Percentiles rank a stretch among this genome's conserved stretches.
Conservation (phyloP, 306 rosid species). For the Vicia sativa region DNA sequence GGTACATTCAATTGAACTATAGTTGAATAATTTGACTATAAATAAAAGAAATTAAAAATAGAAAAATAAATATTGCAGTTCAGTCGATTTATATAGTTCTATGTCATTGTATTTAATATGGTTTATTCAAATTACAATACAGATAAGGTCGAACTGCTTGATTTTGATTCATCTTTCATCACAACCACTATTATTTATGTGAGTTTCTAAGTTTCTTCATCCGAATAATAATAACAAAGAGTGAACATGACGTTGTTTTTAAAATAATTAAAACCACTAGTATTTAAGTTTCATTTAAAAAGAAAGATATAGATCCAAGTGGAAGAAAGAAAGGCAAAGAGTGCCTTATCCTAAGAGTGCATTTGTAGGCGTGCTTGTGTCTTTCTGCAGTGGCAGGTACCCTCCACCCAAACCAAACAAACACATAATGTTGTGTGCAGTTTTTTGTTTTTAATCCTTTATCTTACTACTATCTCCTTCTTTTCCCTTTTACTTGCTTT, state of each 20-base stretch:
- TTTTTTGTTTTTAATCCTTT: constrained; percentile 12
- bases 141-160: no score
- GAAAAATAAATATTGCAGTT: no score
- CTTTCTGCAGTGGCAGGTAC: constrained; percentile 35
- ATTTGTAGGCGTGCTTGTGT: constrained; percentile 48
- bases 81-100: no score
- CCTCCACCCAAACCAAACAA: constrained; percentile 24
- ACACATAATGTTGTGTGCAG: background rate
- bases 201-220: no score
- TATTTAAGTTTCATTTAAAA: background rate
- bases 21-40: no score
- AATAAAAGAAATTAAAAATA: no score
- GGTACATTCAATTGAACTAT: no score
- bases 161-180: no score
- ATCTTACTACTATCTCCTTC: background rate
- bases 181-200: no score
- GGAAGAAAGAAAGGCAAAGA: background rate
- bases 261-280: background rate
- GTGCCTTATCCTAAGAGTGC: constrained; percentile 12
- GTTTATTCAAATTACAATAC: no score
- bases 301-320: constrained; percentile 4
- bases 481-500: constrained; percentile 42
- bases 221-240: background rate
- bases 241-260: background rate
- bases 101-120: no score